phyloP scores from a whole-genome alignment of 73 alveolate species.

The Stentor coeruleus region DNA sequence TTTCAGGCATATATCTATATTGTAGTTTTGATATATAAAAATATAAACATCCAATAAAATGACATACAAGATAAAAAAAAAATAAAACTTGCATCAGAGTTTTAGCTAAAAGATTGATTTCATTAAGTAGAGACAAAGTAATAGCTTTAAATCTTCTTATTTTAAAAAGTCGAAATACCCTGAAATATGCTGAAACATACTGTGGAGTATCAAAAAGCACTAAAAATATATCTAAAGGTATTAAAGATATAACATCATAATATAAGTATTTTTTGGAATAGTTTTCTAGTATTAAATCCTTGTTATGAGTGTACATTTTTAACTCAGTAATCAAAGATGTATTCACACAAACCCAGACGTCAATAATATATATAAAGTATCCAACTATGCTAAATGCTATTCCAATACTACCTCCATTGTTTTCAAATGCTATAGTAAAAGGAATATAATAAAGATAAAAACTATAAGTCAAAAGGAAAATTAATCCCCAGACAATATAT shows the following conservation, averaged over 20 bases:
- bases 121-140: neutral
- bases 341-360: conserved; percentile 27
- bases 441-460: conserved; percentile 51
- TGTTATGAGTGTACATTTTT: conserved; percentile 23
- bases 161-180: conserved; percentile 44
- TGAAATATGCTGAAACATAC: conserved; percentile 19
- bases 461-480: neutral
- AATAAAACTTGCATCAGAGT: neutral
- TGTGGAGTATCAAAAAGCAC: conserved; percentile 16
- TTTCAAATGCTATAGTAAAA: conserved; percentile 44
- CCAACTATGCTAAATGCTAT: conserved; percentile 26
- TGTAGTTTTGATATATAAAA: conserved; percentile 39
- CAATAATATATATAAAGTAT: conserved; percentile 26
- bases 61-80: conserved; percentile 22
- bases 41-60: conserved; percentile 41
- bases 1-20: neutral
- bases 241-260: conserved; percentile 34
- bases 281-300: neutral
- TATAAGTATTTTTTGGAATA: conserved; percentile 28
- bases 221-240: conserved; percentile 53
- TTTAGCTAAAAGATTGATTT: too few species aligned
- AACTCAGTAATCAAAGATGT: conserved; percentile 20
- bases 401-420: conserved; percentile 13
- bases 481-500: conserved; percentile 31
- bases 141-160: conserved; percentile 25